Conservation (phyloP, 768 basidiomycete species). For the Favolaschia claudopus region DNA sequence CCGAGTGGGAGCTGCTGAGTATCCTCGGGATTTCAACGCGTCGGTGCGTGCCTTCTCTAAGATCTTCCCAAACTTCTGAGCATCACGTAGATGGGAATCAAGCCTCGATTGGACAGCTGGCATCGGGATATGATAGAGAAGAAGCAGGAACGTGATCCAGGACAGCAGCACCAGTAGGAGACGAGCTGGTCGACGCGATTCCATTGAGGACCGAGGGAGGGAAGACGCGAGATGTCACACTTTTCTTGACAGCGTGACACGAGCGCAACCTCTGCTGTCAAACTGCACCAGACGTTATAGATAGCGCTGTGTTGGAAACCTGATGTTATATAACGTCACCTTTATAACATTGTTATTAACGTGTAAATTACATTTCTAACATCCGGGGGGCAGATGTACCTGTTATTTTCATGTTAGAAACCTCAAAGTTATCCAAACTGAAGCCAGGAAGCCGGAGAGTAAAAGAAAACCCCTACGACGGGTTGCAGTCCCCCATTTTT, state of each 20-base stretch:
- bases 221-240: neutral
- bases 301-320: neutral
- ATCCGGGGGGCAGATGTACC: neutral
- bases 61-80: neutral
- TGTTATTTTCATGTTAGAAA: neutral
- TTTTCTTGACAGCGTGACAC: neutral
- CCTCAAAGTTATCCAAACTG: too few species aligned
- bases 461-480: too few species aligned
- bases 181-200: neutral
- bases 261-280: neutral
- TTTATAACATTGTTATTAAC: neutral
- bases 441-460: neutral
- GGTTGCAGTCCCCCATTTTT: too few species aligned
- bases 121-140: neutral
- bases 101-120: slow-evolving; percentile 6
- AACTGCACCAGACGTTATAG: slow-evolving; percentile 18
- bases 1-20: slow-evolving; percentile 8
- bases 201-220: neutral
- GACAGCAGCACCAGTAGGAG: neutral
- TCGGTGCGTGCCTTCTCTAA: slow-evolving; percentile 10
- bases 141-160: neutral
- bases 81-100: neutral
- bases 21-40: slow-evolving; percentile 4
- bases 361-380: neutral
- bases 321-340: neutral